A percentile compares a stretch with the other conserved stretches of the same genome.
phyloP scores from a whole-genome alignment of 2,329 filamentous ascomycete genomes.

The Microdochium nivale region DNA sequence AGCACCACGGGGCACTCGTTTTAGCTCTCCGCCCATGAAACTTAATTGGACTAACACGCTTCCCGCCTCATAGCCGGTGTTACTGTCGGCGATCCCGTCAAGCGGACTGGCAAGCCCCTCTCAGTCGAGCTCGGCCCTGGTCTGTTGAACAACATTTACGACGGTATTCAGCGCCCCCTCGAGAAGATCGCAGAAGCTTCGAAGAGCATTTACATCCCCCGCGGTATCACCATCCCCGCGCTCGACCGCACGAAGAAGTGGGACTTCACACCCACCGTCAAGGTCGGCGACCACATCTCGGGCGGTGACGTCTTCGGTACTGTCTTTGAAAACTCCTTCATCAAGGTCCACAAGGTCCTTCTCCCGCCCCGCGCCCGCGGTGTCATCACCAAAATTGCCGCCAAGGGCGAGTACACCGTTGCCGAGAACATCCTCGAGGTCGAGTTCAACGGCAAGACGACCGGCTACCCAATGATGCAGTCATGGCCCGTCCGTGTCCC shows the following conservation, averaged over 20 bases:
- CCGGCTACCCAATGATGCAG: constrained; percentile 96
- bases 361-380: constrained; percentile 84
- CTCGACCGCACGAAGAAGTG: constrained; percentile 90
- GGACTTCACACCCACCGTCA: constrained; percentile 86
- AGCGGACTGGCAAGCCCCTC: constrained; percentile 85
- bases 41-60: constrained; percentile 2
- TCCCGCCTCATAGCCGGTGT: constrained; percentile 61
- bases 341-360: constrained; percentile 88
- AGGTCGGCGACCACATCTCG: constrained; percentile 94
- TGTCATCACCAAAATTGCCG: constrained; percentile 83
- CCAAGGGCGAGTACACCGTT: constrained; percentile 89
- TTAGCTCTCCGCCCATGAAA: too few species aligned
- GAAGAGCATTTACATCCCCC: constrained; percentile 93
- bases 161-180: constrained; percentile 95
- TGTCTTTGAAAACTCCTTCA: constrained; percentile 92
- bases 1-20: too few species aligned
- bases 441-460: constrained; percentile 95
- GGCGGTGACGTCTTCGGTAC: constrained; percentile 93
- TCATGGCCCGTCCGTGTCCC: constrained; percentile 96
- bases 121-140: constrained; percentile 96
- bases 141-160: constrained; percentile 98
- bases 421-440: constrained; percentile 90
- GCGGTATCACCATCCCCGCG: constrained; percentile 80
- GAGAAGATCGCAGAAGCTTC: constrained; percentile 70
- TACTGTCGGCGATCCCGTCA: constrained; percentile 88